Base-by-base conservation (phyloP, 805 yeast genomes). In the Nakazawaea sp. region DNA sequence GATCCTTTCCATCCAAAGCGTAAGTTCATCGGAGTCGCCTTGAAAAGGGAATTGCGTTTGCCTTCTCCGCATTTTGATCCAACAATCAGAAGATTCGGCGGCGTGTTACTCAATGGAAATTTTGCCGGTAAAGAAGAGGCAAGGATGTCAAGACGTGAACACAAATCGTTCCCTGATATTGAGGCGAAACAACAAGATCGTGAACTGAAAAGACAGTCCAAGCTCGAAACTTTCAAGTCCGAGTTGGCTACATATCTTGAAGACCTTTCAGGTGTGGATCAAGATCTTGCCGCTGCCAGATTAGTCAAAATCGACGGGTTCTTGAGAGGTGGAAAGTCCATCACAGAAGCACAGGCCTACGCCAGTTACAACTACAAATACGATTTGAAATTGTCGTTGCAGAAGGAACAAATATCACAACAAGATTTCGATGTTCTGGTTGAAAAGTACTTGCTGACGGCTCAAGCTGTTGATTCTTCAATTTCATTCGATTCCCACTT, bases 1-100 rank as follows among this genome's bases (percentile, higher is more conserved):
- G 96, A 92, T 64, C 97, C 98, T 4, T 92, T 92, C 70, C 97
- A 92, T 54, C 97, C 97, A 30, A 75, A 78, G 56, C 78, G 97
- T 55, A 82, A 79, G 54, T 86, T 85, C 53, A 83, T 88, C 45
- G 98, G 98, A 27, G 78, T 92, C 27, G 88, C 95, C 0, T 68
- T 92, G 35, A 64, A 62, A 27, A 69, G 70, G 42, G 82, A 78
- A 2, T 60, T 73, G 25, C 63, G 66, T 43, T 70, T 90, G 26
- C 98, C 98, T 29, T 78, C 86, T 12, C 84, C 90, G 5, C 97
- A 92, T 58, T 90, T 89, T 58, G 81, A 69, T n/a, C 96, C 97
- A 30, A 71, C 88, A 32, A 65, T 74, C 7, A 78, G 98, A 63
- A 72, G 97, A 56, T 78, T 90, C 48, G 97, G 97, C 1, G 73